Conservation (phyloP, 2,329 filamentous ascomycete species). For the Pseudocercospora eumusae region DNA sequence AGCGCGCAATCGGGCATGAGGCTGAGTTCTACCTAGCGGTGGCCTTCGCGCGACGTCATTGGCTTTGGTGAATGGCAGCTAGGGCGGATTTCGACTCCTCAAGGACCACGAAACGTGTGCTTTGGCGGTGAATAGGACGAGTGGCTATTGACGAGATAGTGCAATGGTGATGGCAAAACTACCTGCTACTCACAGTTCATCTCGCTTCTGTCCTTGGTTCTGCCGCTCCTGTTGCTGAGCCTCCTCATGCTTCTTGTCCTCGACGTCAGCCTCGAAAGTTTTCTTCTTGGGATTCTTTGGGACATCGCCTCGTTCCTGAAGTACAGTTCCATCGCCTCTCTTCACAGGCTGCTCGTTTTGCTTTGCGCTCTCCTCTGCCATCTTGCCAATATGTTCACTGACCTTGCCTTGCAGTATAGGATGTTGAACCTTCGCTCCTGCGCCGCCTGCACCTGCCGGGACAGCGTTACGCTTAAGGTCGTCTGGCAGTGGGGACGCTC, state of each 20-base stretch:
- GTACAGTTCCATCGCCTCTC: slow-evolving; percentile 50
- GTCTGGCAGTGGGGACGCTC: slow-evolving; percentile 38
- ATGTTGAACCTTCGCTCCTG: slow-evolving; percentile 44
- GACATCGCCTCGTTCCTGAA: slow-evolving; percentile 41
- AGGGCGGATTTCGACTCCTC: too few species aligned
- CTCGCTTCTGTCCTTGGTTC: slow-evolving; percentile 31
- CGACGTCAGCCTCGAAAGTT: slow-evolving; percentile 58
- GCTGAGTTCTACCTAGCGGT: too few species aligned
- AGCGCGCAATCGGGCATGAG: too few species aligned
- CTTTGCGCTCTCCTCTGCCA: slow-evolving; percentile 44
- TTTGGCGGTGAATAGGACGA: not conserved
- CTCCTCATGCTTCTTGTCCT: slow-evolving; percentile 37
- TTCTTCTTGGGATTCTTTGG: slow-evolving; percentile 62
- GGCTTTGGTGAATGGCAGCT: too few species aligned
- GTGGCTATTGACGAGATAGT: too few species aligned
- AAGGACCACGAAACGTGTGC: not conserved
- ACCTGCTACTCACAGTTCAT: slow-evolving; percentile 35
- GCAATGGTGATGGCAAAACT: not conserved
- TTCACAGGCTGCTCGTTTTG: slow-evolving; percentile 25
- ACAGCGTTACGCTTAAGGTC: slow-evolving; percentile 38
- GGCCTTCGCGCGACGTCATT: too few species aligned
- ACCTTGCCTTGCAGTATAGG: slow-evolving; percentile 32
- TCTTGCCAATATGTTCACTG: slow-evolving; percentile 48
- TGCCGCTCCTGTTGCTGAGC: slow-evolving; percentile 16
- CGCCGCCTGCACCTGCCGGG: slow-evolving; percentile 54